Evolutionary conservation across 1,284 basidiomycete species (phyloP).

Genomic region (Austroboletus niveus): DNA sequence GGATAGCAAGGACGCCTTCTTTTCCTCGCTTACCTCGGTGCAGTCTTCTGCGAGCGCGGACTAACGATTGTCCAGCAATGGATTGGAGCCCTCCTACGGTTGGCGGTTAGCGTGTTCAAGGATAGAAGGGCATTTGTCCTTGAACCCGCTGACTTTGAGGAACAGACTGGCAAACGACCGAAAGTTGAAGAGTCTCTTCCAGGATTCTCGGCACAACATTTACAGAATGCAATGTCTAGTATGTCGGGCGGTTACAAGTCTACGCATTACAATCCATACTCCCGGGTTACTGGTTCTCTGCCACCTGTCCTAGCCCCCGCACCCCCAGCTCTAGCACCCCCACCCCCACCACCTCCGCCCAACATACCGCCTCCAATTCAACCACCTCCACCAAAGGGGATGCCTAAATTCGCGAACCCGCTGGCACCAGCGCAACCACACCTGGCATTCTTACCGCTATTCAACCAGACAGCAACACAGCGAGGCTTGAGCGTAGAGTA

Average conservation of each 20-base stretch:
- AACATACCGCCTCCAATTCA: constrained; percentile 28
- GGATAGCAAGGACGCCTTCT: constrained; percentile 50
- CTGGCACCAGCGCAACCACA: constrained; percentile 56
- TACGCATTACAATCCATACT: constrained; percentile 34
- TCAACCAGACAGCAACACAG: constrained; percentile 70
- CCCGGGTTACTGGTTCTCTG: constrained; percentile 13
- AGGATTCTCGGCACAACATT: constrained; percentile 31
- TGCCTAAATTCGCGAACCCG: constrained; percentile 44
- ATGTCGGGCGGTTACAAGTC: constrained; percentile 22
- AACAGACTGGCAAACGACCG: constrained; percentile 30
- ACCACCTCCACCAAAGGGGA: constrained; percentile 26
- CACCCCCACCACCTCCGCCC: constrained; percentile 18
- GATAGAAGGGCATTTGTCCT: constrained; percentile 23
- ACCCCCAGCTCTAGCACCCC: no score
- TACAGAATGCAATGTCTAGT: constrained; percentile 30
- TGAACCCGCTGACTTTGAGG: constrained; percentile 26
- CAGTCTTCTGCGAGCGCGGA: constrained; percentile 57
- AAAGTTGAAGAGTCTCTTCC: constrained; percentile 32
- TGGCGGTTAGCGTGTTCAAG: constrained; percentile 20
- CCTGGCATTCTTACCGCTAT: constrained; percentile 61
- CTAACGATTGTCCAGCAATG: constrained; percentile 52
- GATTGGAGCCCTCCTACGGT: constrained; percentile 53
- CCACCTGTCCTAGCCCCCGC: constrained; percentile 12
- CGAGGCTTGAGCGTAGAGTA: constrained; percentile 62
- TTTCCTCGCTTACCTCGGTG: constrained; percentile 68